Base-by-base conservation (phyloP, 2,329 filamentous ascomycete genomes). In the Coniochaeta sp. region DNA sequence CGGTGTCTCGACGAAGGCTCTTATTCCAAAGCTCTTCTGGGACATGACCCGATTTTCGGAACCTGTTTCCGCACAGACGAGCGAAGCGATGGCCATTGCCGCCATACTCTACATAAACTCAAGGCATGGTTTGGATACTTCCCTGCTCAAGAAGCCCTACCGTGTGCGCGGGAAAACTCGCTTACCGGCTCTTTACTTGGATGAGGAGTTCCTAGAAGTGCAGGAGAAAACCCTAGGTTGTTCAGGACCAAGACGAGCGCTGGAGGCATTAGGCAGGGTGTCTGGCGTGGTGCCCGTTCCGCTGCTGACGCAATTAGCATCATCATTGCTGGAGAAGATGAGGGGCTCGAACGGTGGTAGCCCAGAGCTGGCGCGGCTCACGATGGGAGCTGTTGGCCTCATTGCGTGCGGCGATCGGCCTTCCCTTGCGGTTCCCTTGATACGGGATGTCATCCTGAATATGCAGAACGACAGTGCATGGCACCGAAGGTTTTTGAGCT, bases 401-500 rank as follows among this genome's bases (percentile, higher is more conserved):
- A 12, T 36, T 12, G 34, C 34, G 34, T 12, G 34, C 5, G 12
- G 34, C 34, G 34, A 36, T 12, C 11, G 34, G 3, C 34, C 74
- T 0, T 60, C 61, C 1, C 57, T 68, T 1, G 73, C 73, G 0
- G 68, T 65, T 6, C 65, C 69, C 0, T 68, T 74, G 1, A 66
- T 76, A 4, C 66, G 64, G 2, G 60, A 70, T 17, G 47, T 74
- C 11, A 62, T 74, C 3, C 47, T 74, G 16, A 62, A 73, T 4
- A 61, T 66, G 3, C 56, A 57, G 24, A 66, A 69, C 6, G 66
- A 70, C 24, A 74, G 70, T 44, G 68, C 70, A 1, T 74, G 70
- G 70, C 71, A 74, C 57, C 66, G 71, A 0, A 64, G 68, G 26
- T 60, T 74, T 1, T 62, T 75, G 33, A 69, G 62, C 34, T 6